Percentiles rank a stretch among this genome's conserved stretches.
These are phyloP conservation scores for Stephanodiscus minutulus DNA, from an alignment of 108 stramenopile species.

Conservation along the genomic window DNA sequence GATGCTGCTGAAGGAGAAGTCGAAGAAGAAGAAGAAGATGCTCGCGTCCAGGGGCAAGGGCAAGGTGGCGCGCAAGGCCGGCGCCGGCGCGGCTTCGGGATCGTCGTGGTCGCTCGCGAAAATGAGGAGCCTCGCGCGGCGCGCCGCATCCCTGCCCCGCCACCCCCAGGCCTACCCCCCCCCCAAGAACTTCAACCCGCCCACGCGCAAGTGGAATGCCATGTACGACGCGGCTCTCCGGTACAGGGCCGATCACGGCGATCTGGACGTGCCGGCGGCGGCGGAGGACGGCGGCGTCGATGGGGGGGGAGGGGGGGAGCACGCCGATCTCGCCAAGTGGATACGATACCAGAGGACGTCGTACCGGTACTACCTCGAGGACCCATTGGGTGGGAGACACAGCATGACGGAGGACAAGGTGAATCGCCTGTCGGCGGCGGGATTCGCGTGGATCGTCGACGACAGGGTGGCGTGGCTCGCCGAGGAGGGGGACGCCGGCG, in stretches of 20 bases:
- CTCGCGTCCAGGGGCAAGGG: too few relatives aligned
- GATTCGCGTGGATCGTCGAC: slow-evolving; percentile 35
- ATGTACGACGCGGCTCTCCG: slow-evolving; percentile 25
- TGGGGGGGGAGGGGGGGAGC: too few relatives aligned
- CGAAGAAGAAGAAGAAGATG: slow-evolving; percentile 4
- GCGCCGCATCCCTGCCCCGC: neutral
- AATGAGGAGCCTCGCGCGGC: neutral
- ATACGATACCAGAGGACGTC: slow-evolving; percentile 36
- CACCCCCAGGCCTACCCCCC: too few relatives aligned
- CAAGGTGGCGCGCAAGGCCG: neutral
- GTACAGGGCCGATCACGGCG: slow-evolving; percentile 24
- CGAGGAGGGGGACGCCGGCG: neutral
- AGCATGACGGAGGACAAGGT: slow-evolving; percentile 46
- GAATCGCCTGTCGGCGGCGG: slow-evolving; percentile 16
- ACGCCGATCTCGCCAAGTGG: slow-evolving; percentile 18
- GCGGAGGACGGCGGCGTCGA: slow-evolving; percentile 11
- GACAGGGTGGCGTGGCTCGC: slow-evolving; percentile 6
- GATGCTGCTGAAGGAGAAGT: neutral
- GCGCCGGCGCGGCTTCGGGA: too few relatives aligned
- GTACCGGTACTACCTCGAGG: slow-evolving; percentile 39
- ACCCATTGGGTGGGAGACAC: slow-evolving; percentile 25
- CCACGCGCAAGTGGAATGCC: slow-evolving; percentile 42
- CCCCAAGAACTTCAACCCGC: slow-evolving; percentile 9
- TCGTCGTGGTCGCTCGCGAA: neutral
- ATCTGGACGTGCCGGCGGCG: slow-evolving; percentile 7